Conservation (phyloP, 2,329 filamentous ascomycete genomes). For the Fusarium bactridioides region DNA sequence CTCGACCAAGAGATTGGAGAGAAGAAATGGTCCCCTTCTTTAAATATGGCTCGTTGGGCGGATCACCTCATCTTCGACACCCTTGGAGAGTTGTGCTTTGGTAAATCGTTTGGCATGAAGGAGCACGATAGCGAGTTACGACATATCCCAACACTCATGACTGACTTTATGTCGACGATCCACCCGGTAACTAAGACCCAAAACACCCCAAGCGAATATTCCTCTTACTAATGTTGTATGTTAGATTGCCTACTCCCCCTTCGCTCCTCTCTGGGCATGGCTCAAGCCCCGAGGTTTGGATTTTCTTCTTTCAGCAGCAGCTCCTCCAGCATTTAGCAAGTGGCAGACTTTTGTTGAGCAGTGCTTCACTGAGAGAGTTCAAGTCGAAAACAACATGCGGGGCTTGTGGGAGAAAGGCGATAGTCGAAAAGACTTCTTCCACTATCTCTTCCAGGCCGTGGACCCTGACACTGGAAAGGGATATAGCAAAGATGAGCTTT, state of each 20-base stretch:
- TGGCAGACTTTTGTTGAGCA: constrained; percentile 33
- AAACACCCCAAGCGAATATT: neutral
- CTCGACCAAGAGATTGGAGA: constrained; percentile 15
- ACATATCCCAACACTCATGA: constrained; percentile 25
- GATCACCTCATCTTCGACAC: constrained; percentile 35
- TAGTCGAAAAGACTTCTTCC: constrained; percentile 37
- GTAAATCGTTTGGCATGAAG: constrained; percentile 33
- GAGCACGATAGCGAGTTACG: constrained; percentile 23
- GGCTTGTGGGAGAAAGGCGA: neutral
- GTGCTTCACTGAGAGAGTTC: constrained; percentile 26
- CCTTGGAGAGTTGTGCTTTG: constrained; percentile 33
- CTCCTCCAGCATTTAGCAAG: constrained; percentile 26
- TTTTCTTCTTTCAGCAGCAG: constrained; percentile 19
- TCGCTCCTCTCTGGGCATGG: constrained; percentile 35
- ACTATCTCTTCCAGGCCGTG: constrained; percentile 29
- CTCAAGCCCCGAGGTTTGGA: constrained; percentile 38
- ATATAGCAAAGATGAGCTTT: constrained; percentile 34
- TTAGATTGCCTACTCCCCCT: constrained; percentile 34
- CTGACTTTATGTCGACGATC: constrained; percentile 10
- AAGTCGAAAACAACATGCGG: constrained; percentile 9
- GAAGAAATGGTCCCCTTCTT: neutral
- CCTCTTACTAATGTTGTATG: neutral
- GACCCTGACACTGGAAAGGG: constrained; percentile 40
- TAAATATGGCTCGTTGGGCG: constrained; percentile 34
- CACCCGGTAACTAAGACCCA: constrained; percentile 14